Evolutionary conservation across 108 stramenopile genomes (phyloP).

Genomic region (Cyclotella kingstonii): DNA sequence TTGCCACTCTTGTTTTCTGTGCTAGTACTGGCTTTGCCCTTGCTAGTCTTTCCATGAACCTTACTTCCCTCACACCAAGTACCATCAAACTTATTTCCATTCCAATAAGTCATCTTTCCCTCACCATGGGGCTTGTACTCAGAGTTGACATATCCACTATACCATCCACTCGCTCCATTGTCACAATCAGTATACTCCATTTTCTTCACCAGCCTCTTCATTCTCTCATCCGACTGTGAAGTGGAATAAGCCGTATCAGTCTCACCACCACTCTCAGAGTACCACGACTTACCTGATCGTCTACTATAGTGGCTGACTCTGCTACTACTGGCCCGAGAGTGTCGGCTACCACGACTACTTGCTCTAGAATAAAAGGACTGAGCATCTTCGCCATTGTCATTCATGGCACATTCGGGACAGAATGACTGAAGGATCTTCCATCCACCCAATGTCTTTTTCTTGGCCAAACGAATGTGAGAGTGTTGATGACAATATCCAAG

Average conservation of each 20-base stretch:
- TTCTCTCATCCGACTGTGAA: slow-evolving; percentile 6
- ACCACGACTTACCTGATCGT: neutral
- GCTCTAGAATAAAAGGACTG: neutral
- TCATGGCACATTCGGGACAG: slow-evolving; percentile 25
- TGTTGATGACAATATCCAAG: slow-evolving; percentile 31
- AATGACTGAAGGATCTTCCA: slow-evolving; percentile 37
- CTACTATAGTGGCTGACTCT: slow-evolving; percentile 8
- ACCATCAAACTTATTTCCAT: slow-evolving; percentile 19
- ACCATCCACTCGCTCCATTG: slow-evolving; percentile 23
- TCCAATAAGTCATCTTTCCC: slow-evolving; percentile 20
- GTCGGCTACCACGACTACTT: neutral
- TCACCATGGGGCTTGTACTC: slow-evolving; percentile 31
- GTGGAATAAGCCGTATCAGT: slow-evolving; percentile 14
- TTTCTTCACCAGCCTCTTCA: slow-evolving; percentile 24
- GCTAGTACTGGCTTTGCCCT: neutral
- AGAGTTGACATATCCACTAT: slow-evolving; percentile 29
- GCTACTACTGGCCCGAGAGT: slow-evolving; percentile 25
- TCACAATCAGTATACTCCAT: slow-evolving; percentile 21
- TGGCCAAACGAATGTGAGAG: slow-evolving; percentile 17
- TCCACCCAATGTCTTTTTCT: slow-evolving; percentile 30
- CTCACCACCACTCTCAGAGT: slow-evolving; percentile 1
- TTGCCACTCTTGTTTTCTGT: neutral
- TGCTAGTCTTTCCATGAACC: slow-evolving; percentile 28
- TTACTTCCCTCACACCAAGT: slow-evolving; percentile 29
- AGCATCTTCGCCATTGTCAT: slow-evolving; percentile 14